Evolutionary conservation across 805 yeast species (phyloP).

Genomic region (Nakazawaea populi): DNA sequence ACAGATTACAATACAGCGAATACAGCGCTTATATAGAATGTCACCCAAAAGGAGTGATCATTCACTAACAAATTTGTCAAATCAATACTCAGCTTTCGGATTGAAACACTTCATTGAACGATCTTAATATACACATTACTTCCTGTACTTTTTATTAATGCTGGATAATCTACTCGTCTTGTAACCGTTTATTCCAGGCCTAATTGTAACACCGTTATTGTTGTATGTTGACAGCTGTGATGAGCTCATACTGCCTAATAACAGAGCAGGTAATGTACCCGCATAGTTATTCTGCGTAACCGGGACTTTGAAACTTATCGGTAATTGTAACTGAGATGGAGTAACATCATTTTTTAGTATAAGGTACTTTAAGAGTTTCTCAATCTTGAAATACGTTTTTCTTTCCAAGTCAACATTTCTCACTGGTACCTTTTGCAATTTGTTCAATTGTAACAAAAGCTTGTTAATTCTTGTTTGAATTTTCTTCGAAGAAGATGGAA

Average conservation of each 20-base stretch:
- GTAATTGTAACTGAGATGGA: slow-evolving; percentile 27
- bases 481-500: neutral
- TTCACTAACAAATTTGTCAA: too few species aligned
- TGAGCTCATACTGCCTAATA: neutral
- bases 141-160: slow-evolving; percentile 8
- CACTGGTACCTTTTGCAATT: slow-evolving; percentile 9
- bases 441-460: slow-evolving; percentile 42
- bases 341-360: slow-evolving; percentile 20
- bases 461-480: slow-evolving; percentile 32
- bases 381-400: slow-evolving; percentile 33
- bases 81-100: too few species aligned
- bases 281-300: slow-evolving; percentile 66
- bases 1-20: too few species aligned
- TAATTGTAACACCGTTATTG: neutral
- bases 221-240: neutral
- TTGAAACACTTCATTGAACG: too few species aligned
- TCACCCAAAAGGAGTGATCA: too few species aligned
- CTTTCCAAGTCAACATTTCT: slow-evolving; percentile 25
- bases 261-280: slow-evolving; percentile 74
- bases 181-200: neutral
- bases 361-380: slow-evolving; percentile 38
- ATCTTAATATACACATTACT: neutral
- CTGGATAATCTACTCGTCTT: slow-evolving; percentile 8
- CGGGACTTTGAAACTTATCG: slow-evolving; percentile 45
- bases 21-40: too few species aligned